Evolutionary conservation across 176 grass and related monocot species (phyloP).

Genomic region (Eleusine indica): DNA sequence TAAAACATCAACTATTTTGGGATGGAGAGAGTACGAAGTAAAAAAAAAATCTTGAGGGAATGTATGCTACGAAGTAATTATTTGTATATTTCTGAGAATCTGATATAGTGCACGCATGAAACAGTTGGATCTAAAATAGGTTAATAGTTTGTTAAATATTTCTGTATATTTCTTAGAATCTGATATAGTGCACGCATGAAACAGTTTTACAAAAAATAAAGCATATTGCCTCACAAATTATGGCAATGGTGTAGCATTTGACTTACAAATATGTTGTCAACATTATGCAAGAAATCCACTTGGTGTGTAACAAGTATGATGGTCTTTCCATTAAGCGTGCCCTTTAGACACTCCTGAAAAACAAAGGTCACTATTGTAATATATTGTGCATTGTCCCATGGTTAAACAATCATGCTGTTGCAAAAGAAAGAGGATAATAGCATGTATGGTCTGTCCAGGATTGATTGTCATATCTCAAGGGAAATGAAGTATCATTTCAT

Average conservation of each 20-base stretch:
- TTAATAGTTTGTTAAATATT: not conserved
- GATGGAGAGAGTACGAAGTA: no score
- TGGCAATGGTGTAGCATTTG: not conserved
- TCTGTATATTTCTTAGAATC: no score
- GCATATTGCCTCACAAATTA: not conserved
- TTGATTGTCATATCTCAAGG: not conserved
- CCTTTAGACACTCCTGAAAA: slow-evolving; percentile 63
- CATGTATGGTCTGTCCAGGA: not conserved
- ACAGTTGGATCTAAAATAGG: not conserved
- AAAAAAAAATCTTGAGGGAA: no score
- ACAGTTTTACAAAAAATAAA: not conserved
- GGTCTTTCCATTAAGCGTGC: slow-evolving; percentile 61
- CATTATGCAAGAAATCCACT: slow-evolving; percentile 83
- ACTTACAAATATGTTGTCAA: slow-evolving; percentile 71
- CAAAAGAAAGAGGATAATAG: not conserved
- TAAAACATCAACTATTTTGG: no score
- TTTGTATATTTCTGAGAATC: not conserved
- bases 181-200: no score
- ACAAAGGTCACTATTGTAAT: slow-evolving; percentile 1
- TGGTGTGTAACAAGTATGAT: slow-evolving; percentile 83
- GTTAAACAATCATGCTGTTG: not conserved
- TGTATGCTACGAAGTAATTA: slow-evolving; percentile 1
- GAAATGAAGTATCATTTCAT: not conserved
- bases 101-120: not conserved
- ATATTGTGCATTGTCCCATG: not conserved